Conservation (phyloP, 805 yeast species). For the Saturnispora mendoncae region DNA sequence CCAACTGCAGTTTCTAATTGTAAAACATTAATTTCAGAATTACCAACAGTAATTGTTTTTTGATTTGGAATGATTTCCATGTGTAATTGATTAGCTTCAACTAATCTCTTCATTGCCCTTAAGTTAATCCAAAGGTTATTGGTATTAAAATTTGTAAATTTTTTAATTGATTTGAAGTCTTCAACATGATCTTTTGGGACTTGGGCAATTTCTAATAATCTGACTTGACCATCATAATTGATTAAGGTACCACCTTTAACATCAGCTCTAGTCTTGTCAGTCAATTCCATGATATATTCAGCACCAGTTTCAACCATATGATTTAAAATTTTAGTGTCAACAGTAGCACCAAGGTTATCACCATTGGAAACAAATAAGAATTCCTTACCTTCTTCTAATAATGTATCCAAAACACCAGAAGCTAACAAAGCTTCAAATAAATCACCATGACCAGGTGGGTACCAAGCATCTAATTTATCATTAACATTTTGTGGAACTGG, state of each 20-base stretch:
- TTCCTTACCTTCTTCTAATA: conserved; percentile 90
- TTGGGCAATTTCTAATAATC: conserved; percentile 94
- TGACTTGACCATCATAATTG: conserved; percentile 88
- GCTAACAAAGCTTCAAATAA: conserved; percentile 82
- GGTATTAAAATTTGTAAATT: conserved; percentile 96
- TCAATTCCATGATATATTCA: conserved; percentile 96
- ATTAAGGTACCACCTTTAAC: conserved; percentile 99
- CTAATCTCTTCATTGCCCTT: conserved; percentile 86
- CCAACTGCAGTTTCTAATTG: conserved; percentile 99
- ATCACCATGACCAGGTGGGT: conserved; percentile 99
- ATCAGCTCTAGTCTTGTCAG: conserved; percentile 98
- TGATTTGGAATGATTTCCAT: conserved; percentile 94
- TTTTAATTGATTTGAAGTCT: conserved; percentile 95
- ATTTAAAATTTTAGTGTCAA: conserved; percentile 78
- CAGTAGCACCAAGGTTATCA: conserved; percentile 98
- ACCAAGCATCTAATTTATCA: conserved; percentile 83
- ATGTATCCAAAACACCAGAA: conserved; percentile 85
- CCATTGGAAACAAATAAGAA: conserved; percentile 93
- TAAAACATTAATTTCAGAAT: conserved; percentile 70
- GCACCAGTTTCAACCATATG: conserved; percentile 89
- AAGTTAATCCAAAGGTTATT: conserved; percentile 96
- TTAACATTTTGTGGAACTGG: conserved; percentile 80
- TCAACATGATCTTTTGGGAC: conserved; percentile 98
- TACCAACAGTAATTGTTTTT: conserved; percentile 73
- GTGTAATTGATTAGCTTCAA: conserved; percentile 71